Conservation (phyloP, 257 asterid genomes). For the Gardenia jasminoides region DNA sequence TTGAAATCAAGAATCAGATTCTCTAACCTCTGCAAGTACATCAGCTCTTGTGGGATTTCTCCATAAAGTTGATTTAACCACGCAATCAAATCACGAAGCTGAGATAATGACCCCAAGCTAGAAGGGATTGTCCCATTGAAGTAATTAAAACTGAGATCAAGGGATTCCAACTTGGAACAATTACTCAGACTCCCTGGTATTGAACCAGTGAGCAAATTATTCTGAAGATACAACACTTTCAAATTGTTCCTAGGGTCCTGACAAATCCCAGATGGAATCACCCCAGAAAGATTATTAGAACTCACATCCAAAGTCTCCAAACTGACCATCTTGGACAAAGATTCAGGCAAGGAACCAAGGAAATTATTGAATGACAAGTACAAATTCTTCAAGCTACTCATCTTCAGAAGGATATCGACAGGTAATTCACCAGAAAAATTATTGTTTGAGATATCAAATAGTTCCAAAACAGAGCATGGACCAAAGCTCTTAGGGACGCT, state of each 20-base stretch:
- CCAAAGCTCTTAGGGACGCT: constrained; percentile 57
- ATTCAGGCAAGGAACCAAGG: constrained; percentile 66
- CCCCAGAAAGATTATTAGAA: constrained; percentile 69
- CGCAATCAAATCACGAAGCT: constrained; percentile 61
- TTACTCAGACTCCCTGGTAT: constrained; percentile 69
- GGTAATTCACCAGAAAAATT: constrained; percentile 81
- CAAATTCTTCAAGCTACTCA: constrained; percentile 59
- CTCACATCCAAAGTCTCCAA: constrained; percentile 82
- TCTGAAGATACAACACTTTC: constrained; percentile 73
- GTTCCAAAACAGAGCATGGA: constrained; percentile 54
- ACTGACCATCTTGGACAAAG: constrained; percentile 48
- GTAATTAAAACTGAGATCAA: constrained; percentile 87
- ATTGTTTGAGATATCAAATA: constrained; percentile 67
- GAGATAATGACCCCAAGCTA: constrained; percentile 58
- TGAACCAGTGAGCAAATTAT: constrained; percentile 62
- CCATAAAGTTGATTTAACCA: constrained; percentile 83
- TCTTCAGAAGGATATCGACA: constrained; percentile 44
- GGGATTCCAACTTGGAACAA: constrained; percentile 72
- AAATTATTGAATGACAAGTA: constrained; percentile 66
- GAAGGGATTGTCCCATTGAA: constrained; percentile 61
- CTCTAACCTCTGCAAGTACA: constrained; percentile 58
- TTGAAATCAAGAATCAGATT: constrained; percentile 93
- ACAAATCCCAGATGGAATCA: constrained; percentile 74
- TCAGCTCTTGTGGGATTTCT: constrained; percentile 78
- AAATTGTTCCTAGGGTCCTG: constrained; percentile 49